Base-by-base conservation (phyloP, 2,329 filamentous ascomycete genomes). In the Claviceps paspali region DNA sequence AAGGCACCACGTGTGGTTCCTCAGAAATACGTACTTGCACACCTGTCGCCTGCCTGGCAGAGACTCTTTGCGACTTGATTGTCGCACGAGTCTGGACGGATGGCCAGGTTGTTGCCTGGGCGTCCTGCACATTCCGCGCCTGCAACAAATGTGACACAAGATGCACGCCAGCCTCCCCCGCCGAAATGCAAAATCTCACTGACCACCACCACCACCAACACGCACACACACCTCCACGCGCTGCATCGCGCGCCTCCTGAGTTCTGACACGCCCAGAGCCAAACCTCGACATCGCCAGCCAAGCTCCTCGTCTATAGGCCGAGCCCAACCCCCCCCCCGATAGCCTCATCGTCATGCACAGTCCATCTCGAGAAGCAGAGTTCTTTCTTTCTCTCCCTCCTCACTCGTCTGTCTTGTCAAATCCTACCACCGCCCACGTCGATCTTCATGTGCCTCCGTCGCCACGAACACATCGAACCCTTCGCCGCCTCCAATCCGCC, bases 401-500 rank as follows among this genome's bases (percentile, higher is more conserved):
- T 29, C 35, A 34, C 22, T 23, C 37, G 6, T 33, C 28, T n/a
- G n/a, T 30, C n/a, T 28, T 33, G 17, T 29, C 29, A 9, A 22
- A 35, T 23, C 17, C 38, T 41, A 21, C 35, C 36, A 18, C 35
- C 24, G 23, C 11, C 40, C 53, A 57, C 27, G 57, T 64, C 28
- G 62, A 71, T 44, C 60, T 70, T 38, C 64, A 70, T 49, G 55
- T 67, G 33, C 68, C 75, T 43, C 66, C 73, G 18, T 77, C 76
- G 21, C 76, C 77, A 30, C 70, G 75, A 43, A 75, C 74, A 19
- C 73, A 77, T 52, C 73, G 80, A 49, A 70, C 73, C 33, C 65
- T 86, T 42, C 73, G 82, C 47, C 79, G 79, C 53, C 73, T 84
- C 22, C 79, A 85, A 57, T 86, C 82, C 23, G 80, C 82, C 35